Base-by-base conservation (phyloP, 495 filamentous ascomycete species). In the Penicillium arizonense region DNA sequence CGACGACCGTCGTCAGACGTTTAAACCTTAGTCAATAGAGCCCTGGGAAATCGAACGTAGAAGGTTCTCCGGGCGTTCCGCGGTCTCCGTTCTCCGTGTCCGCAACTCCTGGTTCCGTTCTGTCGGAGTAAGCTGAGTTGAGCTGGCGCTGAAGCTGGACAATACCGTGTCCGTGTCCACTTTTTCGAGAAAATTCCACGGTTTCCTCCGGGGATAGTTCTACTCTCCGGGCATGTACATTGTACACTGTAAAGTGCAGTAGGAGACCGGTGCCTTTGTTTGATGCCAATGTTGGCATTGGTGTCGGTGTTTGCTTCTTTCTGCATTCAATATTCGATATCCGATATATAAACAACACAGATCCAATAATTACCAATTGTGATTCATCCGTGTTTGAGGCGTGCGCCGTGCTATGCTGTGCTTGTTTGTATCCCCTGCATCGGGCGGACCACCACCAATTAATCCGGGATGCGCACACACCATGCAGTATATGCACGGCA, bases 111-210 rank as follows among this genome's bases (percentile, higher is more conserved):
- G 6, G 0, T 30, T 9, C 9, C 9, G 9, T 30, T 30, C 5
- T 7, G 5, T 30, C 28, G 28, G 28, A 30, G 28, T 30, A 30
- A 30, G 28, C 28, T 30, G 28, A 30, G 28, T 30, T 30, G 28
- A 30, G 28, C 26, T 30, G 26, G 2, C 24, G 24, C 24, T 7
- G 24, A 26, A 4, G 24, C 7, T 26, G 28, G 18, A 18, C 18
- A 18, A 18, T 18, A 18, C 18, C 18, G 18, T 18, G 18, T 18
- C 18, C 18, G 18, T 18, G 18, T 52, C 62, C 57, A 59, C 49
- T 55, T 45, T 24, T 67, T 67, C 63, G 55, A 62, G 63, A 67
- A 67, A 66, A 62, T 64, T 67, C 58, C 33, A 40, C 47, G 48
- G 55, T 48, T 42, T 40, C 49, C 44, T 56, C 63, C 46, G 47